A percentile compares a stretch with the other conserved stretches of the same genome.
Evolutionary conservation across 2,329 filamentous ascomycete species (phyloP).

Genomic region (Ophiostoma montium): DNA sequence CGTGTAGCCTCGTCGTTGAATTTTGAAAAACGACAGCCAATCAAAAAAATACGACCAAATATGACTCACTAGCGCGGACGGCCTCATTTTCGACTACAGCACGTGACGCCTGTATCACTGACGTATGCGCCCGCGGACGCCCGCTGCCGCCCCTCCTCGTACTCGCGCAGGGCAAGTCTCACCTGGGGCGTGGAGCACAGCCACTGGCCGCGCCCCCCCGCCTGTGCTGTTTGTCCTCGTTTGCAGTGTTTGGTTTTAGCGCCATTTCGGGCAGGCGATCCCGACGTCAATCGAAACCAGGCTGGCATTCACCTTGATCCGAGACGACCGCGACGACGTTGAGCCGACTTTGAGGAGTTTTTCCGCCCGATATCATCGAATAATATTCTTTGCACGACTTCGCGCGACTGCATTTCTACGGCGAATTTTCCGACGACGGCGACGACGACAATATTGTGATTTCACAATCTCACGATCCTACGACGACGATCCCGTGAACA

Average conservation of each 20-base stretch:
- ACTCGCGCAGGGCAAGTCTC: not conserved
- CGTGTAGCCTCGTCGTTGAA: too few species aligned
- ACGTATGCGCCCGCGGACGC: too few species aligned
- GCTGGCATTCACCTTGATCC: too few species aligned
- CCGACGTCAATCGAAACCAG: not conserved
- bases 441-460: not conserved
- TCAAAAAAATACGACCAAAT: too few species aligned
- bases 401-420: not conserved
- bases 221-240: not conserved
- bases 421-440: not conserved
- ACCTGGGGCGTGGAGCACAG: not conserved
- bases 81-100: too few species aligned
- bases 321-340: too few species aligned
- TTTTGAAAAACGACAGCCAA: too few species aligned
- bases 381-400: too few species aligned
- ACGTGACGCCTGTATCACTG: too few species aligned
- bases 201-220: not conserved
- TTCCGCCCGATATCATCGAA: too few species aligned
- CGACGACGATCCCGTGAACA: not conserved
- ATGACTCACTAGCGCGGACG: too few species aligned
- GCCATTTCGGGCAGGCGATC: not conserved
- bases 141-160: not conserved
- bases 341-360: too few species aligned
- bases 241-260: not conserved
- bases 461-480: not conserved